Evolutionary conservation across 345 rosid species (phyloP), one percentile per base, ranked within the genome.

Genomic region (Leavenworthia alabamica): DNA sequence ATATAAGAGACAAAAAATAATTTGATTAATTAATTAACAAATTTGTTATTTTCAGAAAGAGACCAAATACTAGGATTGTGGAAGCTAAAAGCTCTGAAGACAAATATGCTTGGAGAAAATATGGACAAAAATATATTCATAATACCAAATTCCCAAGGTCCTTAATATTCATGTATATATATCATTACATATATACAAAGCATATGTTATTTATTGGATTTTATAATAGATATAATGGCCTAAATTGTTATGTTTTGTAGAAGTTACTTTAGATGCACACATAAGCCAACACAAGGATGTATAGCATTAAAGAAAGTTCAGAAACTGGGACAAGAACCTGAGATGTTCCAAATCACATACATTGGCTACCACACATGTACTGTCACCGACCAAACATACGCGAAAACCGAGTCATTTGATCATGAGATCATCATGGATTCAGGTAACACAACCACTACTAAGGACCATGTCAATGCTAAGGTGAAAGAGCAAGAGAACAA

Each of bases 211-310:
- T 35, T 4, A n/a, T 37, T 5, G 33, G 48, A 40, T 14, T 28
- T 24, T 9, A 11, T 6, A 23, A 5, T 26, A 35, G n/a, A 12
- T 56, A 28, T n/a, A 4, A 5, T 56, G 66, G 37, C 16, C 60
- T 68, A 68, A 60, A 60, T 60, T 39, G 13, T 24, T 60, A 36
- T 33, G 37, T 68, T 70, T 5, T 40, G 20, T 84, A 91, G 98
- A 84, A 85, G 83, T 50, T 91, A 91, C 82, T 91, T 75, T 23
- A 79, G 98, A 65, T 91, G 96, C 83, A 83, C 86, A 2, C 81
- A 79, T 64, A 92, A 92, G 82, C 52, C 75, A 48, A 89, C 80
- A 29, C 83, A 72, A 45, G 87, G 79, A 5, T 91, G 98, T 71
- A 70, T 54, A 37, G 98, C 96, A 13, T 70, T 71, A 5, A 88